Evolutionary conservation across 176 grass and related monocot genomes (phyloP), one percentile per base, ranked within the genome.

Genomic region (Juncus effusus): DNA sequence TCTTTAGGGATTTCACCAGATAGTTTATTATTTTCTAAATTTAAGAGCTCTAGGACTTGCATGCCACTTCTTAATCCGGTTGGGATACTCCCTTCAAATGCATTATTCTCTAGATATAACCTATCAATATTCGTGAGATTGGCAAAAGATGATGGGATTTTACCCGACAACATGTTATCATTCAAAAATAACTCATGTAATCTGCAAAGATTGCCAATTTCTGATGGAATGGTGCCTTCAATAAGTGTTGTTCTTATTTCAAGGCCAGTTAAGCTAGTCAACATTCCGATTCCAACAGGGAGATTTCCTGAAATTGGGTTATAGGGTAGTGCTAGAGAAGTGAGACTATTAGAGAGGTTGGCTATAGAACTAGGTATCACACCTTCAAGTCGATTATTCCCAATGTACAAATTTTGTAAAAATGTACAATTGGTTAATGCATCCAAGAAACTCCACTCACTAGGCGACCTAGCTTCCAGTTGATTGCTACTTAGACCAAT

Each of bases 321-420:
- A 28, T 40, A 5, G 55, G 5, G 7, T 65, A 76, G 47, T 41
- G 4, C 42, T 28, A 56, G 15, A 59, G 6, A n/a, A n/a, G n/a
- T n/a, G n/a, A n/a, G n/a, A n/a, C n/a, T n/a, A n/a, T n/a, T n/a
- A n/a, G n/a, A n/a, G n/a, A n/a, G n/a, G n/a, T n/a, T n/a, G n/a
- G n/a, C 7, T 58, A 81, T 70, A 5, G 79, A 76, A 40, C n/a
- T 76, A 8, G 79, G 72, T 16, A 81, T n/a, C 1, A 13, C 52
- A 10, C 78, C 78, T 39, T 42, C 36, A 0, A 80, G 40, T 60
- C 55, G 38, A 56, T 80, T 80, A 3, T 7, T n/a, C 1, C 7
- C 0, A 2, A 82, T 36, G 5, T 8, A 2, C 42, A 87, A 38
- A n/a, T 0, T 0, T 12, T 58, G 0, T 4, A 86, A 60, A 5